Evolutionary conservation across 2,329 filamentous ascomycete species (phyloP).

Genomic region (Dissoconium aciculare): DNA sequence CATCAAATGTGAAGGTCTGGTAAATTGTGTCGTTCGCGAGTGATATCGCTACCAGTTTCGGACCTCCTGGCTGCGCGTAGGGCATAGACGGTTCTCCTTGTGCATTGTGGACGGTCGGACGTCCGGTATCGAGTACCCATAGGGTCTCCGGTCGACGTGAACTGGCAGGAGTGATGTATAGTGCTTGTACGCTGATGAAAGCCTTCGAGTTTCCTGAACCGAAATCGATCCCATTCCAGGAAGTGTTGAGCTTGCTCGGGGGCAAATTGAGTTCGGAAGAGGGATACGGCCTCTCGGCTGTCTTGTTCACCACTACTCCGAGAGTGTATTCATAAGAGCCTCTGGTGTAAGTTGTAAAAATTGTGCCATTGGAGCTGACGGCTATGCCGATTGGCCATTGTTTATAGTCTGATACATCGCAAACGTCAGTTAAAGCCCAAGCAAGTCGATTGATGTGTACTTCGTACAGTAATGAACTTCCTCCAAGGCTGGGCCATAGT

Average conservation of each 20-base stretch:
- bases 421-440: neutral
- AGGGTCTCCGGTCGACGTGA: slow-evolving; percentile 27
- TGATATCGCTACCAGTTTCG: slow-evolving; percentile 31
- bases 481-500: slow-evolving; percentile 33
- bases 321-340: slow-evolving; percentile 34
- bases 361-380: slow-evolving; percentile 28
- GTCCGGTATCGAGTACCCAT: slow-evolving; percentile 33
- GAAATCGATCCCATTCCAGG: slow-evolving; percentile 29
- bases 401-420: slow-evolving; percentile 22
- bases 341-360: slow-evolving; percentile 34
- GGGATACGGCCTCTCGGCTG: slow-evolving; percentile 34
- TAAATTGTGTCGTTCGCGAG: slow-evolving; percentile 29
- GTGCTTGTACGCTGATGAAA: slow-evolving; percentile 32
- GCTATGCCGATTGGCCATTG: slow-evolving; percentile 35
- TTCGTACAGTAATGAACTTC: slow-evolving; percentile 32
- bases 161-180: slow-evolving; percentile 30
- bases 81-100: slow-evolving; percentile 27
- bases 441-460: neutral
- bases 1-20: slow-evolving; percentile 29
- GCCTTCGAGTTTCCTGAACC: slow-evolving; percentile 29
- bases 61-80: slow-evolving; percentile 32
- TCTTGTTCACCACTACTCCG: slow-evolving; percentile 34
- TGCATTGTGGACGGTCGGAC: slow-evolving; percentile 29
- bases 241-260: slow-evolving; percentile 25
- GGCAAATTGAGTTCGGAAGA: slow-evolving; percentile 26